Percentiles rank a stretch among this genome's conserved stretches.
phyloP scores from a whole-genome alignment of 768 basidiomycete genomes.

The Epithele typhae region DNA sequence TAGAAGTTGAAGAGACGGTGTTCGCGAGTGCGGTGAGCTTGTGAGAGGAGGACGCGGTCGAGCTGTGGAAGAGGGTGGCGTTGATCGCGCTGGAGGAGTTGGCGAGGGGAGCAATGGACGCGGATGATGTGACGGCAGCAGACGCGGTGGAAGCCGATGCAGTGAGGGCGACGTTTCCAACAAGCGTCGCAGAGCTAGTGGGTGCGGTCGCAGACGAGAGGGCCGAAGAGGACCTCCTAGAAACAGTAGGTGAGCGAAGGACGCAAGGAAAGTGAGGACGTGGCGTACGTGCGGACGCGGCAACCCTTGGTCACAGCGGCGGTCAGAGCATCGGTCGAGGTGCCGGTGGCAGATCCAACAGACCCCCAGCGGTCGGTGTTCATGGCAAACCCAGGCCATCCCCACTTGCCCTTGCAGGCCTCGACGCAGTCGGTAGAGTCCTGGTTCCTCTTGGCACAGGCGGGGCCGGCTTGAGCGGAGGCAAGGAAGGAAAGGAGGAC shows the following conservation, averaged over 20 bases:
- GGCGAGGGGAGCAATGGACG: conserved; percentile 5
- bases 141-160: conserved; percentile 1
- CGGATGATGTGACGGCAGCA: conserved; percentile 9
- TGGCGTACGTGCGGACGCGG: conserved; percentile 16
- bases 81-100: conserved; percentile 6
- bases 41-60: conserved; percentile 3
- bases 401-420: conserved; percentile 24
- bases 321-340: conserved; percentile 31
- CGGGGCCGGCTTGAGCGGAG: conserved; percentile 22
- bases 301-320: conserved; percentile 40
- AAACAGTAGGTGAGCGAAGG: too few species aligned
- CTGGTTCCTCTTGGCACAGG: conserved; percentile 22
- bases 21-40: conserved; percentile 4
- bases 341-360: conserved; percentile 36
- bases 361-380: conserved; percentile 53
- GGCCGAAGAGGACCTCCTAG: neutral
- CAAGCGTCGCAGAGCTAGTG: conserved; percentile 12
- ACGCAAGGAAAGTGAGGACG: neutral
- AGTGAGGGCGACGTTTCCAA: conserved; percentile 5
- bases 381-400: conserved; percentile 43
- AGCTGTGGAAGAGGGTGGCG: conserved; percentile 1
- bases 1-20: conserved; percentile 1
- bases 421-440: conserved; percentile 16
- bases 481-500: conserved; percentile 18
- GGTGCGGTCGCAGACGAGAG: conserved; percentile 9